Evolutionary conservation across 306 rosid species (phyloP), one percentile per base, ranked within the genome.

Genomic region (Sophora flavescens): DNA sequence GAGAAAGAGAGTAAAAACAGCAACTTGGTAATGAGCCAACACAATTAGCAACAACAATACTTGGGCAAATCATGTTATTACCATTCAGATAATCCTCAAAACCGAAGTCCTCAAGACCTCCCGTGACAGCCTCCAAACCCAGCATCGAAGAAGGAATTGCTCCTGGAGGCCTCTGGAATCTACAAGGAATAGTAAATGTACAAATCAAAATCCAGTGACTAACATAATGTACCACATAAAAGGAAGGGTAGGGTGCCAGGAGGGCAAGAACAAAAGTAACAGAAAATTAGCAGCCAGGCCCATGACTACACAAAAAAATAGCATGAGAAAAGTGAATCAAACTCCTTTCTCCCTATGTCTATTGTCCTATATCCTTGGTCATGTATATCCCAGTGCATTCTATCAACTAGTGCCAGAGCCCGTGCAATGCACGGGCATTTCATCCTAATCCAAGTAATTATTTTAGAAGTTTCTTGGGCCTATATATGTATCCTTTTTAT

Each of bases 131-230:
- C 78, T 91, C 97, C 74, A 91, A 86, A 54, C 97, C 97, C 64
- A 91, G 71, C 92, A 89, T 89, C 42, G 97, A 91, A 51, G 97
- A 91, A 26, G 89, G 86, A 61, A 91, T 89, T 56, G 83, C 80
- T 52, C 93, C 93, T n/a, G 89, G 85, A 81, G 92, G 93, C 83
- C 92, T 87, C 83, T 87, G 93, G 77, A 91, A 89, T 73, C 96
- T 91, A 85, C 78, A 81, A 47, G 8, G 38, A 44, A 57, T n/a
- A 45, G 61, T 1, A 41, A 13, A 41, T 30, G 44, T 15, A 56
- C 5, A 42, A 62, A 62, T 33, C 58, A 45, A 58, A 75, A 50
- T 60, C 14, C 47, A 63, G 8, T 63, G 50, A 33, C 58, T 22
- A 36, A 45, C 65, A 56, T 32, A 75, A 51, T 6, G 32, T 17